phyloP scores from a whole-genome alignment of 768 basidiomycete genomes.

The Russula sp. region DNA sequence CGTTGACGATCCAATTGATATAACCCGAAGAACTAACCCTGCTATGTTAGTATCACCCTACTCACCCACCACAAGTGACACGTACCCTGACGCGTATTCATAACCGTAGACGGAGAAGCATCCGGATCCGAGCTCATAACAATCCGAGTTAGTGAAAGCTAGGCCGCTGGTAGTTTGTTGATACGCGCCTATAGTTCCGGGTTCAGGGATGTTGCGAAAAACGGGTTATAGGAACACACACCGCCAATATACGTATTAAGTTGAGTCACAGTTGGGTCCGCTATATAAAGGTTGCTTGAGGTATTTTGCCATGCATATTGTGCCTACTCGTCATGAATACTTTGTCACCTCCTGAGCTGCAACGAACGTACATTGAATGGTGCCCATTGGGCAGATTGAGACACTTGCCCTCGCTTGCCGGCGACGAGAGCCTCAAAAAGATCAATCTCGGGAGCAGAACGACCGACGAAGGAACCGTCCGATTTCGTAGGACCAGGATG shows the following conservation, averaged over 20 bases:
- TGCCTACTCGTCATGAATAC: slow-evolving; percentile 40
- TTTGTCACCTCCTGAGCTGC: background rate
- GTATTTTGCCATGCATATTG: slow-evolving; percentile 63
- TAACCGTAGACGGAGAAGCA: slow-evolving; percentile 78
- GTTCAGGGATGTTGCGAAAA: background rate
- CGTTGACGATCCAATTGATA: slow-evolving; percentile 76
- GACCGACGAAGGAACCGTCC: slow-evolving; percentile 71
- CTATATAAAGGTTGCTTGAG: slow-evolving; percentile 49
- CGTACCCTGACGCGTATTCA: slow-evolving; percentile 59
- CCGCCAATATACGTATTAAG: slow-evolving; percentile 66
- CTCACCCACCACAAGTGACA: slow-evolving; percentile 34
- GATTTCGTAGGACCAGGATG: slow-evolving; percentile 80
- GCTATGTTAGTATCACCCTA: background rate
- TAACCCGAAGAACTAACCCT: slow-evolving; percentile 33
- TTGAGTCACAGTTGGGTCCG: slow-evolving; percentile 43
- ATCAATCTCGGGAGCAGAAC: slow-evolving; percentile 87
- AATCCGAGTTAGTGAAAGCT: slow-evolving; percentile 55
- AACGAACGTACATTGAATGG: slow-evolving; percentile 30
- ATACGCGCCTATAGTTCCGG: slow-evolving; percentile 24
- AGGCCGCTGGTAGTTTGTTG: slow-evolving; percentile 80
- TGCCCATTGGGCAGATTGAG: slow-evolving; percentile 80
- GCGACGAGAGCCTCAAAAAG: slow-evolving; percentile 76
- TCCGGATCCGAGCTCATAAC: slow-evolving; percentile 54
- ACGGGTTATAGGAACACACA: slow-evolving; percentile 16
- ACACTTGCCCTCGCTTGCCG: slow-evolving; percentile 50